Evolutionary conservation across 2,329 filamentous ascomycete genomes (phyloP).

Genomic region (Botrytis elliptica): DNA sequence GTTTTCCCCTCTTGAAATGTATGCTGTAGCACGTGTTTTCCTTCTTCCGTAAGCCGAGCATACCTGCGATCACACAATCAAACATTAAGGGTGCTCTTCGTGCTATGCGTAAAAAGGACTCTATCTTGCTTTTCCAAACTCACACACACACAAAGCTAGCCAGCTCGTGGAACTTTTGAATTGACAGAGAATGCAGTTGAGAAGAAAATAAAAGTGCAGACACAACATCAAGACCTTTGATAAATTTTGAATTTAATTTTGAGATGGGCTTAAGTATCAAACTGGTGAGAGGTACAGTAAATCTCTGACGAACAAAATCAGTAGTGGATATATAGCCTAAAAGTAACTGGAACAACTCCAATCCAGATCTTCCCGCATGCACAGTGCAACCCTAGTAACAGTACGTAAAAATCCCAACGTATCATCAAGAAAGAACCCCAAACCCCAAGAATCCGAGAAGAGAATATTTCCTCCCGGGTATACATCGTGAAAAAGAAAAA

Average conservation of each 20-base stretch:
- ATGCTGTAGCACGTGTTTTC: not conserved
- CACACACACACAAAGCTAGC: not conserved
- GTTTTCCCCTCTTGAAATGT: not conserved
- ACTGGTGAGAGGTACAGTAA: not conserved
- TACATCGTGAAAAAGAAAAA: not conserved
- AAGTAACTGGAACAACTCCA: not conserved
- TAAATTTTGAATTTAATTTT: not conserved
- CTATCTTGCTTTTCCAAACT: not conserved
- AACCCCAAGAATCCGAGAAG: not conserved
- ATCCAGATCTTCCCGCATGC: constrained; percentile 6
- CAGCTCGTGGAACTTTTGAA: not conserved
- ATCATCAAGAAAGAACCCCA: not conserved
- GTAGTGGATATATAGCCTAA: constrained; percentile 3
- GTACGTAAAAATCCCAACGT: not conserved
- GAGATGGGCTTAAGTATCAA: not conserved
- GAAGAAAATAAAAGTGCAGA: not conserved
- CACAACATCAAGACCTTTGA: not conserved
- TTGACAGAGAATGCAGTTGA: not conserved
- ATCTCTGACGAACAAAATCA: not conserved
- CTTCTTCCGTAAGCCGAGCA: constrained; percentile 6
- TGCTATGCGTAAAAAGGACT: not conserved
- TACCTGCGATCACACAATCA: not conserved
- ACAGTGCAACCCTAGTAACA: constrained; percentile 3
- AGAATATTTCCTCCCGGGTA: not conserved
- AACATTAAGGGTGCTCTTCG: not conserved